Percentiles rank a stretch among this genome's conserved stretches.
These are phyloP conservation scores for Penicillium bovifimosum DNA, from an alignment of 495 filamentous ascomycete genomes.

Conservation along the genomic window DNA sequence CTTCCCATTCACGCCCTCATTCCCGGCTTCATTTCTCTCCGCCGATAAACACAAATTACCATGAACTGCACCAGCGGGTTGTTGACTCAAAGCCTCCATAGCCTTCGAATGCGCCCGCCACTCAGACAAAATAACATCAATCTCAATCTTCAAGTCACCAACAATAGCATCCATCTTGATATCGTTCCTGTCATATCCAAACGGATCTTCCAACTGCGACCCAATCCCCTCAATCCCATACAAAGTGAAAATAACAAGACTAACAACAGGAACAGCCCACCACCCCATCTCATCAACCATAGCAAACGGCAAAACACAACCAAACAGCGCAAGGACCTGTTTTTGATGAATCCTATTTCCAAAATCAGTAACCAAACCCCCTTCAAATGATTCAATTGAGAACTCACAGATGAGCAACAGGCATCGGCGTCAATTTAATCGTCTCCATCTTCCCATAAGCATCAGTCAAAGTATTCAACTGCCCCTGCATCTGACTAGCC, in stretches of 20 bases:
- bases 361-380: not conserved
- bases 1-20: slow-evolving; percentile 6
- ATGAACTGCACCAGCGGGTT: slow-evolving; percentile 1
- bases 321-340: slow-evolving; percentile 68
- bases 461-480: slow-evolving; percentile 56
- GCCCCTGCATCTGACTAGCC: slow-evolving; percentile 56
- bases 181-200: slow-evolving; percentile 69
- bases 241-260: slow-evolving; percentile 65
- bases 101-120: slow-evolving; percentile 46
- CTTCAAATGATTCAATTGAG: not conserved
- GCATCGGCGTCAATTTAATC: slow-evolving; percentile 65
- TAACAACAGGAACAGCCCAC: slow-evolving; percentile 65
- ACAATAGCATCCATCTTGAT: slow-evolving; percentile 76
- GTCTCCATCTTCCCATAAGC: slow-evolving; percentile 72
- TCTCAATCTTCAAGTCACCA: slow-evolving; percentile 59
- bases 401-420: slow-evolving; percentile 64
- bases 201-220: slow-evolving; percentile 68
- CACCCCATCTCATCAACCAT: slow-evolving; percentile 68
- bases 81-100: slow-evolving; percentile 10
- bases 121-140: slow-evolving; percentile 57
- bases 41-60: slow-evolving; percentile 11
- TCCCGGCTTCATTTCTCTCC: not conserved
- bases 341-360: slow-evolving; percentile 62
- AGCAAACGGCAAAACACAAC: slow-evolving; percentile 67
- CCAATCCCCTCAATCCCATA: slow-evolving; percentile 74